Evolutionary conservation across 2,329 filamentous ascomycete species (phyloP), one percentile per base, ranked within the genome.

Genomic region (Pseudogymnoascus destructans): DNA sequence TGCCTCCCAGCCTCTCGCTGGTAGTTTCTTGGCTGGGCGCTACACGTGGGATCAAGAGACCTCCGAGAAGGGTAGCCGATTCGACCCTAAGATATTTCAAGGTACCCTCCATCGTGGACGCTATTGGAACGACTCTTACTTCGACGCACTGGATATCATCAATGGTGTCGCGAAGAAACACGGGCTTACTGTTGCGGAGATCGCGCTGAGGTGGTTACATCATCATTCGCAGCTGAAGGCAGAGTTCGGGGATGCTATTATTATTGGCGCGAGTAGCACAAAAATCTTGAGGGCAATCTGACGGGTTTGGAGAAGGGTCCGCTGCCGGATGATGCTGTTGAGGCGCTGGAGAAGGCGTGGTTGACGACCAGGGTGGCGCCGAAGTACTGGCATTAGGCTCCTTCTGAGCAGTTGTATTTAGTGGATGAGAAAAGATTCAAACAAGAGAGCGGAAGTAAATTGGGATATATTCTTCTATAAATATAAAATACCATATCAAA

Each of bases 301-400:
- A 17, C 17, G 10, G 49, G 32, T 17, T 17, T 30, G 13, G 49
- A 30, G 23, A 33, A 30, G 25, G 25, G 25, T 10, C n/a, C 25
- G 25, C 7, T 55, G 23, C 25, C 25, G 4, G 30, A 55, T 1
- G 25, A 55, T 11, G 25, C 11, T 13, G 17, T 55, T 23, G 49
- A 55, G 25, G 49, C 30, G 3, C 9, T 55, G 5, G 33, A 69
- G 55, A 75, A 75, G 58, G 71, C 83, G 21, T 83, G 88, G 56
- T 82, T 87, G 76, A 82, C 80, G 1, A 80, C 75, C 64, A 92
- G 91, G 10, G 89, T 85, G 64, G 77, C 90, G 1, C 73, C 92
- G 2, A 82, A 38, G 23, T 66, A 57, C 71, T 76, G 59, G 73
- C 77, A 61, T 68, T 85, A 27, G 79, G 19, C 19, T 25, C 38